Percentiles rank a stretch among this genome's conserved stretches.
Evolutionary conservation across 495 filamentous ascomycete genomes (phyloP).

Genomic region (Aspergillus nidulans): DNA sequence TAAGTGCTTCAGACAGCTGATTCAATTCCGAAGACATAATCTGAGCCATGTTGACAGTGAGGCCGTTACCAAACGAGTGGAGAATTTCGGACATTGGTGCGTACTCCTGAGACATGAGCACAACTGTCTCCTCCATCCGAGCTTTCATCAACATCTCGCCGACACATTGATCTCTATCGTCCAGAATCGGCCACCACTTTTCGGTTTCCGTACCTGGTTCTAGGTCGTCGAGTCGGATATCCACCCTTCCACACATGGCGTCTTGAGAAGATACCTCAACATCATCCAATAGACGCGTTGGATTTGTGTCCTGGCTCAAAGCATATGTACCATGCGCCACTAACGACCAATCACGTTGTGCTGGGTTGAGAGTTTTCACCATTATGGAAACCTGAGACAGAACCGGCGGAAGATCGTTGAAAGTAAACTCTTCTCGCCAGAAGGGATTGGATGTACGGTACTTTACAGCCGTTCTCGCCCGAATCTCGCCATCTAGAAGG

Average conservation of each 20-base stretch:
- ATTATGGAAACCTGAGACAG: constrained; percentile 77
- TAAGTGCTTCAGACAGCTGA: constrained; percentile 75
- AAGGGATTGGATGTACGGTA: constrained; percentile 79
- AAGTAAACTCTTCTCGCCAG: constrained; percentile 91
- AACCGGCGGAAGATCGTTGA: constrained; percentile 75
- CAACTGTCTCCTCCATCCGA: constrained; percentile 79
- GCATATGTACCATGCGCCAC: constrained; percentile 44
- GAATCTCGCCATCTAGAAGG: constrained; percentile 83
- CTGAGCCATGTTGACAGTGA: constrained; percentile 81
- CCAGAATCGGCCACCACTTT: constrained; percentile 82
- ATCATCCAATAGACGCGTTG: constrained; percentile 42
- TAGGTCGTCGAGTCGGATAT: constrained; percentile 79
- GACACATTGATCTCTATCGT: constrained; percentile 65
- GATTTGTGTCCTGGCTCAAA: constrained; percentile 39
- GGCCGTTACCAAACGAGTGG: constrained; percentile 73
- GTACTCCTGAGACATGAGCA: constrained; percentile 84
- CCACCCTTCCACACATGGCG: constrained; percentile 66
- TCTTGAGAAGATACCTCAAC: constrained; percentile 53
- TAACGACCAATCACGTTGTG: constrained; percentile 51
- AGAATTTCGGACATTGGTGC: constrained; percentile 77
- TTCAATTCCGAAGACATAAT: constrained; percentile 72
- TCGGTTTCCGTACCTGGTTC: constrained; percentile 76
- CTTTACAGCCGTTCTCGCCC: constrained; percentile 80
- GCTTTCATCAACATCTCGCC: constrained; percentile 86
- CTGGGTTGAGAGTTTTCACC: constrained; percentile 61